Evolutionary conservation across 192 early-diverging fungal genomes (phyloP).

Genomic region (Obelidium mucronatum): DNA sequence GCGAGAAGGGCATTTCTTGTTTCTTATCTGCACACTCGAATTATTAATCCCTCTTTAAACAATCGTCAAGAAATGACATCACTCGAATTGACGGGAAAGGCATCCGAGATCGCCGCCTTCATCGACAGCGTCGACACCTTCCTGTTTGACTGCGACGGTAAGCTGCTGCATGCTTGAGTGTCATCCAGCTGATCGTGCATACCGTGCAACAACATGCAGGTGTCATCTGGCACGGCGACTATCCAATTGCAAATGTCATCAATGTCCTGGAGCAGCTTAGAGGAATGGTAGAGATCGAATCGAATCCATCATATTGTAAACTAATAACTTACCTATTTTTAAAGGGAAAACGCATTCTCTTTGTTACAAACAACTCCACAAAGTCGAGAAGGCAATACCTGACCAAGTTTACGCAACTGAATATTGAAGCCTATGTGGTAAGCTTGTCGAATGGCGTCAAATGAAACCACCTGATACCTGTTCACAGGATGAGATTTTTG

Average conservation of each 20-base stretch:
- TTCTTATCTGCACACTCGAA: background rate
- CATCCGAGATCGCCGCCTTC: conserved; percentile 46
- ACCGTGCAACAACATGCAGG: conserved; percentile 52
- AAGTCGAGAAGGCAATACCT: conserved; percentile 83
- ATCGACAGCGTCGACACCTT: conserved; percentile 90
- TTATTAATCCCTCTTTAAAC: background rate
- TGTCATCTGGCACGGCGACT: conserved; percentile 89
- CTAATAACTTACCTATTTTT: no score
- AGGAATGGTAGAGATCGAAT: conserved; percentile 9
- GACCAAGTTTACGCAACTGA: conserved; percentile 82
- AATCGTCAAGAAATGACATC: background rate
- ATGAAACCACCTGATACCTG: background rate
- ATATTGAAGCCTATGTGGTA: conserved; percentile 79
- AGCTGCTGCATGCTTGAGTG: no score
- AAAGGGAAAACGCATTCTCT: conserved; percentile 88
- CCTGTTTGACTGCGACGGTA: conserved; percentile 97
- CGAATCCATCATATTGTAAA: no score
- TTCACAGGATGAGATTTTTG: conserved; percentile 86
- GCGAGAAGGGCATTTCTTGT: conserved; percentile 36
- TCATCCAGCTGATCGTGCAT: no score
- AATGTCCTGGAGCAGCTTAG: conserved; percentile 76
- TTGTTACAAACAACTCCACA: conserved; percentile 98
- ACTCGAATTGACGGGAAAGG: conserved; percentile 24
- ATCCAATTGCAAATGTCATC: conserved; percentile 69
- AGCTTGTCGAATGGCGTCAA: conserved; percentile 9